These are phyloP conservation scores for Imleria badia DNA, from an alignment of 768 basidiomycete species.

Conservation along the genomic window DNA sequence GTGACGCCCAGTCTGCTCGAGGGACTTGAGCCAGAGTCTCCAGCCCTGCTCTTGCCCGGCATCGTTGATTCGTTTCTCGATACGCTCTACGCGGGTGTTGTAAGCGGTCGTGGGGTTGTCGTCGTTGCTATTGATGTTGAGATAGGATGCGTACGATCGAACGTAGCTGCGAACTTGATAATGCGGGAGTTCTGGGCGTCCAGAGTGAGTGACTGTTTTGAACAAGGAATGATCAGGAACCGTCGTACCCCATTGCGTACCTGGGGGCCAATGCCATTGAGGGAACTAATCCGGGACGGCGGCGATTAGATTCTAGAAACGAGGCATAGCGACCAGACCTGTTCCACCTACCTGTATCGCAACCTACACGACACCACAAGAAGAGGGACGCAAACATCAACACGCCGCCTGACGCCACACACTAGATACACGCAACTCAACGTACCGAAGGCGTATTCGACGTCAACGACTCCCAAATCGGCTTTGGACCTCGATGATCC, in stretches of 20 bases:
- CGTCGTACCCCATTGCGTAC: slow-evolving; percentile 2
- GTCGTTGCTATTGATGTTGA: slow-evolving; percentile 31
- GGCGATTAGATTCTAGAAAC: background rate
- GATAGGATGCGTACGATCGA: background rate
- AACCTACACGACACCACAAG: background rate
- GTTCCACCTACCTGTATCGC: background rate
- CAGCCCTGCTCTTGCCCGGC: background rate
- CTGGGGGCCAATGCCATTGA: slow-evolving; percentile 6
- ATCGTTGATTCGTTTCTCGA: slow-evolving; percentile 35
- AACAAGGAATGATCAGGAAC: background rate
- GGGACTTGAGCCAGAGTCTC: background rate
- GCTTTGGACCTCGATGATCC: background rate
- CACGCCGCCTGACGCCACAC: no score
- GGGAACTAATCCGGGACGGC: background rate
- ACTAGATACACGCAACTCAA: background rate
- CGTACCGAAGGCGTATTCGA: slow-evolving; percentile 3
- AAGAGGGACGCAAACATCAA: no score
- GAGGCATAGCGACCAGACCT: background rate
- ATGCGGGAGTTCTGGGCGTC: slow-evolving; percentile 29
- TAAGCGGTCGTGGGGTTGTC: slow-evolving; percentile 36
- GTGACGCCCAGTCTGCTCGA: slow-evolving; percentile 7
- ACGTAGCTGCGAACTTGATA: slow-evolving; percentile 29
- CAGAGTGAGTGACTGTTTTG: background rate
- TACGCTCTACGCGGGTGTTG: slow-evolving; percentile 46
- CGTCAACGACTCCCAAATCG: slow-evolving; percentile 5